Evolutionary conservation across 129 eudicot genomes (phyloP).

Genomic region (Centaurea solstitialis): DNA sequence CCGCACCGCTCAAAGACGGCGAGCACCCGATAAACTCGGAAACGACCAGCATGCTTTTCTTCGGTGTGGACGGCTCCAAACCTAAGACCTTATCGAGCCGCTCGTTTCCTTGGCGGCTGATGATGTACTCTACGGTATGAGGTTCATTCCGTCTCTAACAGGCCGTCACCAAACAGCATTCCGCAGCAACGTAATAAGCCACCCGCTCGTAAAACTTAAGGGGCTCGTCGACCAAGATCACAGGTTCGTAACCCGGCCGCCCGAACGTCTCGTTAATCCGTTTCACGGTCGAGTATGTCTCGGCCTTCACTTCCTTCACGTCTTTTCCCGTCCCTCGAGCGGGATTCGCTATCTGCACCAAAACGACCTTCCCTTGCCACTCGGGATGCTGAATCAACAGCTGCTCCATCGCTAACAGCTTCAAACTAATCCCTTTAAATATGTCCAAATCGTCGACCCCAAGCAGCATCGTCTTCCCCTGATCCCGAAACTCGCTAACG

Average conservation of each 20-base stretch:
- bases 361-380: conserved; percentile 76
- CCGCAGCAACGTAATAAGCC: conserved; percentile 77
- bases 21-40: conserved; percentile 94
- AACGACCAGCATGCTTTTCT: conserved; percentile 81
- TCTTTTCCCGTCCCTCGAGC: conserved; percentile 85
- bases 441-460: conserved; percentile 91
- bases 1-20: conserved; percentile 87
- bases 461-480: conserved; percentile 63
- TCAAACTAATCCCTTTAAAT: conserved; percentile 80
- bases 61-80: conserved; percentile 38
- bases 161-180: conserved; percentile 84
- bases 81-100: conserved; percentile 60
- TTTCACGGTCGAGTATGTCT: conserved; percentile 62
- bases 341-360: conserved; percentile 92
- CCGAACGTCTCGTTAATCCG: conserved; percentile 68
- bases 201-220: conserved; percentile 62
- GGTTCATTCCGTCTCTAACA: conserved; percentile 91
- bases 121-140: conserved; percentile 83
- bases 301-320: conserved; percentile 74
- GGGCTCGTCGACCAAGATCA: conserved; percentile 64
- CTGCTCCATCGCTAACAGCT: conserved; percentile 82
- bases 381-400: conserved; percentile 75
- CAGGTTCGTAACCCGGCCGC: conserved; percentile 63
- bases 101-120: conserved; percentile 74
- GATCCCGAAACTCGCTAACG: conserved; percentile 41